Evolutionary conservation across 495 filamentous ascomycete genomes (phyloP).

Genomic region (Rhypophila decipiens): DNA sequence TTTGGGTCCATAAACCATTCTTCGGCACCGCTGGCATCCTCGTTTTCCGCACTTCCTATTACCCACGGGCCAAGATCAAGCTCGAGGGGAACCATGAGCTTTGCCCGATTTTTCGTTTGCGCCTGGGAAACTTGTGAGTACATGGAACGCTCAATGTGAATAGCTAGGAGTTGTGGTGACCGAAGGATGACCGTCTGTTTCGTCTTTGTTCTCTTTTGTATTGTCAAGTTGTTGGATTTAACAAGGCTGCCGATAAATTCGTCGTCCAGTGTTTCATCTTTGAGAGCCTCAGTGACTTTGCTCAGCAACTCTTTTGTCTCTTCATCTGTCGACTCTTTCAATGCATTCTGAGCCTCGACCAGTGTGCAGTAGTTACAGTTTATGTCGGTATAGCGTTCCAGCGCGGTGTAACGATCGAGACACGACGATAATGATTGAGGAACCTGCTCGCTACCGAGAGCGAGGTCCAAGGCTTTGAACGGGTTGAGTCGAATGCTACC

Average conservation of each 20-base stretch:
- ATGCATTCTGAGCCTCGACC: slow-evolving; percentile 24
- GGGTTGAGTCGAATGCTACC: slow-evolving; percentile 82
- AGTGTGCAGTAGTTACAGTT: slow-evolving; percentile 91
- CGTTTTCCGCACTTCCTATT: slow-evolving; percentile 47
- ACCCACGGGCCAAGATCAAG: slow-evolving; percentile 78
- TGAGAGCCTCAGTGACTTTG: slow-evolving; percentile 60
- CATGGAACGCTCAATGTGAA: slow-evolving; percentile 87
- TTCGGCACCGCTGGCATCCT: slow-evolving; percentile 38
- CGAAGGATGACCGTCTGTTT: slow-evolving; percentile 80
- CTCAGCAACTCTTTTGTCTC: slow-evolving; percentile 39
- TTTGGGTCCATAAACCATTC: slow-evolving; percentile 61
- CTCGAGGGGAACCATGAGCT: slow-evolving; percentile 63
- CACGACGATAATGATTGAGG: slow-evolving; percentile 66
- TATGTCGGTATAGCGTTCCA: slow-evolving; percentile 81
- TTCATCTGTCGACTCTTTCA: not conserved
- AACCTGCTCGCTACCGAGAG: slow-evolving; percentile 48
- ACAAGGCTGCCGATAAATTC: slow-evolving; percentile 61
- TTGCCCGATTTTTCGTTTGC: slow-evolving; percentile 74
- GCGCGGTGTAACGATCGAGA: slow-evolving; percentile 73
- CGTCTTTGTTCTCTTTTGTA: too few species aligned
- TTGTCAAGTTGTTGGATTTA: too few species aligned
- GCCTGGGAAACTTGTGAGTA: slow-evolving; percentile 84
- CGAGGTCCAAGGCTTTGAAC: slow-evolving; percentile 90
- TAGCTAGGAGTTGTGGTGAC: slow-evolving; percentile 66
- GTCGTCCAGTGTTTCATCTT: slow-evolving; percentile 76